Conservation (phyloP, 805 yeast genomes). For the Candida khao-thaluensis region DNA sequence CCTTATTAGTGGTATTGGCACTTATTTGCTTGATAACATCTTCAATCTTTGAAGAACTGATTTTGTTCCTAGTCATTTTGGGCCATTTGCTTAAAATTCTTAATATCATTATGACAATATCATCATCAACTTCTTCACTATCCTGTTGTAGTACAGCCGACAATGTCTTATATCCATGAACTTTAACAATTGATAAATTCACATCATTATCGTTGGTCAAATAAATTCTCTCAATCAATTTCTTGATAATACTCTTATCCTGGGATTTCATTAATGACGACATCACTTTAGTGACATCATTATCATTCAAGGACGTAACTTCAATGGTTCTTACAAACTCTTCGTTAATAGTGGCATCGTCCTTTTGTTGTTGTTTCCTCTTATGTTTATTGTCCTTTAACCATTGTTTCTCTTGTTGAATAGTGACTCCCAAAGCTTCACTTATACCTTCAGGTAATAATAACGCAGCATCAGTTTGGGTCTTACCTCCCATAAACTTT, state of each 20-base stretch:
- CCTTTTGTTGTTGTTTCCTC: slow-evolving; percentile 49
- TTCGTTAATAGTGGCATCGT: slow-evolving; percentile 58
- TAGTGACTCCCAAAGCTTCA: slow-evolving; percentile 79
- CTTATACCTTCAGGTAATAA: slow-evolving; percentile 78
- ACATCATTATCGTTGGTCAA: slow-evolving; percentile 50
- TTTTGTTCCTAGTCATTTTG: slow-evolving; percentile 70
- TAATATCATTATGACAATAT: slow-evolving; percentile 49
- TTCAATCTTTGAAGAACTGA: slow-evolving; percentile 72
- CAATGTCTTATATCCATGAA: slow-evolving; percentile 86
- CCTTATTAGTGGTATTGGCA: slow-evolving; percentile 20
- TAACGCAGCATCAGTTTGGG: slow-evolving; percentile 89
- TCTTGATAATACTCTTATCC: slow-evolving; percentile 60
- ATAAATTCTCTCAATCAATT: slow-evolving; percentile 66
- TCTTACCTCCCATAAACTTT: slow-evolving; percentile 94
- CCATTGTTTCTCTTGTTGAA: slow-evolving; percentile 70
- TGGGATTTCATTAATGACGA: slow-evolving; percentile 76
- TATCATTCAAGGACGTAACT: slow-evolving; percentile 47
- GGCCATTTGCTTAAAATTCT: slow-evolving; percentile 55
- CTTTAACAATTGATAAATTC: slow-evolving; percentile 59
- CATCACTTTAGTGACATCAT: slow-evolving; percentile 68
- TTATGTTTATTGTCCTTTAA: slow-evolving; percentile 55
- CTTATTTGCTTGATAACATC: slow-evolving; percentile 50
- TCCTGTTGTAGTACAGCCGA: slow-evolving; percentile 53
- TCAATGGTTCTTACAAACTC: slow-evolving; percentile 62
- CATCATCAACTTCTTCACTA: slow-evolving; percentile 23